Evolutionary conservation across 2,329 filamentous ascomycete species (phyloP).

Genomic region (Colletotrichum cordylinicola): DNA sequence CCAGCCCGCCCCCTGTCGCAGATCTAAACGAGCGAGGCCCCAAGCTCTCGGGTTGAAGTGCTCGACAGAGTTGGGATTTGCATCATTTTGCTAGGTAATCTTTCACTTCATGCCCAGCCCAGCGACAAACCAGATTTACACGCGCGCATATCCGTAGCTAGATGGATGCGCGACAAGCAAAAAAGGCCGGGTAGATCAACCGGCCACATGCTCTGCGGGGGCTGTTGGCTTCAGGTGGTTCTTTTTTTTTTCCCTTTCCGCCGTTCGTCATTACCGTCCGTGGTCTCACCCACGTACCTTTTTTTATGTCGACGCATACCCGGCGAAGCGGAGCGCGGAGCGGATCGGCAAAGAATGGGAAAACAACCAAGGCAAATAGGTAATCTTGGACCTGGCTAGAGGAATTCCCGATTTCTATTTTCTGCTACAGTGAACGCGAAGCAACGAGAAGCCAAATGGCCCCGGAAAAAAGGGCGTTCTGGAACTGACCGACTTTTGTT

Average conservation of each 20-base stretch:
- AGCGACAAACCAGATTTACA: background rate
- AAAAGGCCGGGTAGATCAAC: background rate
- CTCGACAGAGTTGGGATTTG: background rate
- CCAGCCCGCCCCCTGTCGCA: background rate
- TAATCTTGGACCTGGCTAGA: background rate
- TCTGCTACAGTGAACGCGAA: background rate
- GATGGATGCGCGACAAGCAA: background rate
- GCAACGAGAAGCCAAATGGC: background rate
- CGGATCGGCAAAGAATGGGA: background rate
- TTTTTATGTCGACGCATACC: background rate
- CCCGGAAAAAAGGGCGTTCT: background rate
- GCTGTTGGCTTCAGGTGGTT: background rate
- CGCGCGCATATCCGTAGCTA: background rate
- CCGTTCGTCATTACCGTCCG: background rate
- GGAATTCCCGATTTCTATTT: background rate
- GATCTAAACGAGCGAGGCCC: slow-evolving; percentile 6
- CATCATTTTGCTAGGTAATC: background rate
- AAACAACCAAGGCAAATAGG: background rate
- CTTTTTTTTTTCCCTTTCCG: background rate
- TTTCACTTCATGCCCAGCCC: background rate
- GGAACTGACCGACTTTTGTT: background rate
- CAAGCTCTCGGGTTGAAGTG: slow-evolving; percentile 8
- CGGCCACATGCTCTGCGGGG: background rate
- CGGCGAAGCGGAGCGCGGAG: background rate
- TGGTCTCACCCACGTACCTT: background rate